Conservation (phyloP, 345 rosid species). For the Dipteronia sinensis region DNA sequence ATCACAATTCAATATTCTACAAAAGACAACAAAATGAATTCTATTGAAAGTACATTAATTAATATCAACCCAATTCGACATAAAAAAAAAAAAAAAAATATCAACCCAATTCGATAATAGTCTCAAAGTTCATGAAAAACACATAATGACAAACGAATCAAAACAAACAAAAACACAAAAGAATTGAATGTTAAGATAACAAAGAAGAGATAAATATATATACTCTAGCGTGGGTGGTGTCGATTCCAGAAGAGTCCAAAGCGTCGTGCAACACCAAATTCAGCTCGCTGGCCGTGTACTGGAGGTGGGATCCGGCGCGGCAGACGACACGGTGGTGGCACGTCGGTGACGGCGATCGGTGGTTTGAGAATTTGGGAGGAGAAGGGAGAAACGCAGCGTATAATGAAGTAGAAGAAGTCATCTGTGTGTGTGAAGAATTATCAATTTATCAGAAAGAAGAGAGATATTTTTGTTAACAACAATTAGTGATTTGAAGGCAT, state of each 20-base stretch:
- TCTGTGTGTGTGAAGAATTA: neutral
- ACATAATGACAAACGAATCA: neutral
- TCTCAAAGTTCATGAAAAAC: neutral
- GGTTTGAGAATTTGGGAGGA: constrained; percentile 14
- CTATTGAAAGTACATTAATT: neutral
- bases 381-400: constrained; percentile 12
- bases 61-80: neutral
- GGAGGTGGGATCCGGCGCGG: constrained; percentile 21
- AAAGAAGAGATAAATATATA: neutral
- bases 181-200: neutral
- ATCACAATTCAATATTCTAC: neutral
- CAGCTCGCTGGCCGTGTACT: constrained; percentile 19
- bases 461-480: neutral
- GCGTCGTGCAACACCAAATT: constrained; percentile 41
- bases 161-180: neutral
- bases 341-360: neutral
- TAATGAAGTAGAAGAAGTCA: neutral
- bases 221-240: constrained; percentile 47
- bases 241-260: constrained; percentile 39
- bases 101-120: neutral
- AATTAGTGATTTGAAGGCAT: too few species aligned
- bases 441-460: neutral
- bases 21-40: neutral
- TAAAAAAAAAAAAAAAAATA: too few species aligned
- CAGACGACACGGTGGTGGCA: constrained; percentile 19